These are phyloP conservation scores for Furcasterigmium furcatum DNA, from an alignment of 2,329 filamentous ascomycete species.

Conservation along the genomic window DNA sequence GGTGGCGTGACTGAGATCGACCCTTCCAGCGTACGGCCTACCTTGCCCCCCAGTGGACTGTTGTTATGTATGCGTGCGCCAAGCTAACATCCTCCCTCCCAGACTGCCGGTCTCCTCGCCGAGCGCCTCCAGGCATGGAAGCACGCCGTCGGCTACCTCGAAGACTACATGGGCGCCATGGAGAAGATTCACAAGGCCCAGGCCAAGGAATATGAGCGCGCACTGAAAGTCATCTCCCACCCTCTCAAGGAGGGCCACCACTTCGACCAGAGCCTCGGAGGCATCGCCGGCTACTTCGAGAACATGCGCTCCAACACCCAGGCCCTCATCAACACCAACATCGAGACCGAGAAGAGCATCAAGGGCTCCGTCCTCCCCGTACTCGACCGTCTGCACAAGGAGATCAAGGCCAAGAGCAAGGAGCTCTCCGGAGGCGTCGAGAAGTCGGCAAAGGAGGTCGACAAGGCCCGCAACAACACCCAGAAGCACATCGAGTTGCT, in stretches of 20 bases:
- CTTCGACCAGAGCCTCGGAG: conserved; percentile 87
- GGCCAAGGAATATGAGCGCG: conserved; percentile 92
- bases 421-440: conserved; percentile 77
- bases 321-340: conserved; percentile 82
- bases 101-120: conserved; percentile 77
- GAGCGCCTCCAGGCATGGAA: conserved; percentile 95
- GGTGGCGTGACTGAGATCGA: conserved; percentile 58
- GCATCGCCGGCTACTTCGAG: conserved; percentile 87
- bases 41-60: neutral
- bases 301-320: conserved; percentile 92
- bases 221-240: conserved; percentile 84
- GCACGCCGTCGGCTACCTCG: conserved; percentile 85
- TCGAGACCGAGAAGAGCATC: conserved; percentile 87
- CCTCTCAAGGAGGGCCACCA: conserved; percentile 88
- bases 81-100: conserved; percentile 4
- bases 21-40: conserved; percentile 49
- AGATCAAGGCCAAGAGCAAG: conserved; percentile 96
- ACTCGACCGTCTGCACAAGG: conserved; percentile 86
- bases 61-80: neutral
- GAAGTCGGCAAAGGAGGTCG: conserved; percentile 85
- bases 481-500: conserved; percentile 97
- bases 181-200: conserved; percentile 84
- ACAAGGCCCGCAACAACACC: conserved; percentile 79
- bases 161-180: conserved; percentile 82
- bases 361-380: conserved; percentile 84